These are phyloP conservation scores for Yamadazyma sp. DNA, from an alignment of 1,139 yeast genomes.

Conservation along the genomic window DNA sequence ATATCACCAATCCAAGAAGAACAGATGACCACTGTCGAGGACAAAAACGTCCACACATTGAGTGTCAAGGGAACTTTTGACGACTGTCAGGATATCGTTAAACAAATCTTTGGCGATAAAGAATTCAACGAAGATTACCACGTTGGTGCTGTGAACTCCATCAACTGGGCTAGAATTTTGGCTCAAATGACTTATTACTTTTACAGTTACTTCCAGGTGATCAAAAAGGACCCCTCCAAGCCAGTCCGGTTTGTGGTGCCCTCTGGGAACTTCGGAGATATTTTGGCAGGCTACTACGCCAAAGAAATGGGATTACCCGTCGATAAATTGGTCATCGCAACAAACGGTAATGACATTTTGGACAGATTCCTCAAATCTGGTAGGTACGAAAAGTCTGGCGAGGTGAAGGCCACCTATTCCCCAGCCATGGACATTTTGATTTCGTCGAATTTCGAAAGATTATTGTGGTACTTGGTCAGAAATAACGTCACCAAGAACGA, in stretches of 20 bases:
- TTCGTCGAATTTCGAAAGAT: slow-evolving; percentile 93
- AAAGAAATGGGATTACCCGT: slow-evolving; percentile 93
- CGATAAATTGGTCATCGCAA: slow-evolving; percentile 84
- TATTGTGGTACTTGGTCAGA: slow-evolving; percentile 89
- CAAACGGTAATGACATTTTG: slow-evolving; percentile 91
- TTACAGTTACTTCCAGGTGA: slow-evolving; percentile 80
- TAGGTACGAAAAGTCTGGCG: slow-evolving; percentile 66
- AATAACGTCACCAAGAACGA: slow-evolving; percentile 60
- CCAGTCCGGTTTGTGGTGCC: slow-evolving; percentile 89
- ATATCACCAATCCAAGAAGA: slow-evolving; percentile 97
- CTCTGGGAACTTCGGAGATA: slow-evolving; percentile 97
- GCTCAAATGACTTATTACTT: slow-evolving; percentile 98
- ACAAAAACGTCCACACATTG: slow-evolving; percentile 88
- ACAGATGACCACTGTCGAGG: slow-evolving; percentile 98
- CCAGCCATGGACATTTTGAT: slow-evolving; percentile 99
- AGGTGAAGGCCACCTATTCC: slow-evolving; percentile 83
- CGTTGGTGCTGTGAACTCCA: slow-evolving; percentile 96
- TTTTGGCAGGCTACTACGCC: slow-evolving; percentile 94
- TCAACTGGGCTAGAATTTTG: slow-evolving; percentile 97
- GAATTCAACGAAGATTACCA: slow-evolving; percentile 88
- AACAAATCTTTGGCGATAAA: slow-evolving; percentile 84
- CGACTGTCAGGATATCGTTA: slow-evolving; percentile 96
- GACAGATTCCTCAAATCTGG: slow-evolving; percentile 90
- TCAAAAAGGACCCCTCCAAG: slow-evolving; percentile 30
- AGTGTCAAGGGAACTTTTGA: slow-evolving; percentile 96